Evolutionary conservation across 1,284 basidiomycete species (phyloP), one percentile per base, ranked within the genome.

Genomic region (Rhodofomes roseus): DNA sequence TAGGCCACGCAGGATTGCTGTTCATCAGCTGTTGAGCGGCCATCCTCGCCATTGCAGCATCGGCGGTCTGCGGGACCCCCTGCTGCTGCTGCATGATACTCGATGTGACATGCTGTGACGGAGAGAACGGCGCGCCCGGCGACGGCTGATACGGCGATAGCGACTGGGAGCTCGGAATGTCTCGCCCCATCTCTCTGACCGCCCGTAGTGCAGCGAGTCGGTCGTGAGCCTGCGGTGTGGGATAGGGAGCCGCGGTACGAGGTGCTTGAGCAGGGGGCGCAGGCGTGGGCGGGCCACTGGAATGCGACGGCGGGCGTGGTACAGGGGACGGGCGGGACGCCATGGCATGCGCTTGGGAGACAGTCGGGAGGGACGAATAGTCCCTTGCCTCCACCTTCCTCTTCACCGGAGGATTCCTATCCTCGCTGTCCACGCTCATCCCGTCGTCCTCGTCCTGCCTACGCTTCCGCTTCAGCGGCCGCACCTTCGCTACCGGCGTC

Each of bases 401-500:
- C 44, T 46, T 48, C 34, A 4, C 27, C 22, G 37, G 23, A 4
- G n/a, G 25, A 36, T 44, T 44, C 16, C 48, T 25, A 27, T 40
- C 20, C 37, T 25, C 56, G n/a, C 44, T 39, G n/a, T 39, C 41
- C 16, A 44, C 20, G 43, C 43, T 41, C 46, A n/a, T 52, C 44
- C 34, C 5, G 34, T 40, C 56, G 9, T 53, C 59, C 12, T 48
- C 55, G 31, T 56, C 46, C 11, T 53, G 55, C 18, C 29, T 22
- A 16, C 41, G 37, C 54, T 61, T 69, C 63, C 63, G 60, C 65
- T 66, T 69, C 43, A 41, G 18, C 29, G 53, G 52, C 18, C 27
- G 23, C 12, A 51, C 23, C 25, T 54, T 53, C n/a, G 36, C 29
- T 2, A 44, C 20, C 8, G 40, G 61, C 57, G 31, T 63, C 56